Base-by-base conservation (phyloP, 2,329 filamentous ascomycete genomes). In the Paraphaeosphaeria minitans region DNA sequence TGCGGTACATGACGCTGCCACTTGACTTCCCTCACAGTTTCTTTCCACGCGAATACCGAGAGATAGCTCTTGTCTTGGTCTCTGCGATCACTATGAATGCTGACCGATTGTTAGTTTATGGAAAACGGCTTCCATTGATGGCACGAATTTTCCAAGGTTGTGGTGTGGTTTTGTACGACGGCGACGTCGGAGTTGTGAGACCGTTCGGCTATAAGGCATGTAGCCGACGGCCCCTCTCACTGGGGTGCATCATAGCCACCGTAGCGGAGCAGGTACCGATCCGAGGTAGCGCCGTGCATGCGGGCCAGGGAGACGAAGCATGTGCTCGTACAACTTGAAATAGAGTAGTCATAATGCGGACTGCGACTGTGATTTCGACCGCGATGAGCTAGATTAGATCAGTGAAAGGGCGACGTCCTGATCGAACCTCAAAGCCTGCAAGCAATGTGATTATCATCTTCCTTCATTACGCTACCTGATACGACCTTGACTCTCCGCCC, bases 1-100 rank as follows among this genome's bases (percentile, higher is more conserved):
- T 57, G 39, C 29, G 55, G 19, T 48, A 59, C 63, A 67, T 67
- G 33, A 35, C 60, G 52, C 16, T 16, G 19, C 14, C 16, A n/a
- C n/a, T n/a, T 10, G 6, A 31, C 37, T 16, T 19, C 7, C n/a
- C 14, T n/a, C 14, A 39, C 37, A 4, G 6, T 29, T 8, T 3
- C 35, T 39, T 16, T 6, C 35, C 8, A 13, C 4, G 1, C 4
- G 21, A 1, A 16, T 27, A 14, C 16, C 19, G 19, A 7, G 1
- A 24, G 5, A 6, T 24, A 51, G 13, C 37, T 27, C 33, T 27
- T 37, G 19, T 22, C 22, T 39, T 16, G 37, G 16, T 39, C 13
- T 16, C 2, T 39, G 2, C 2, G 5, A 3, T 13, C 35, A 16
- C 29, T 31, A 2, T 10, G 9, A 2, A 31, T 31, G 29, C 4